Base-by-base conservation (phyloP, 768 basidiomycete species). In the Boletus reticulatus region DNA sequence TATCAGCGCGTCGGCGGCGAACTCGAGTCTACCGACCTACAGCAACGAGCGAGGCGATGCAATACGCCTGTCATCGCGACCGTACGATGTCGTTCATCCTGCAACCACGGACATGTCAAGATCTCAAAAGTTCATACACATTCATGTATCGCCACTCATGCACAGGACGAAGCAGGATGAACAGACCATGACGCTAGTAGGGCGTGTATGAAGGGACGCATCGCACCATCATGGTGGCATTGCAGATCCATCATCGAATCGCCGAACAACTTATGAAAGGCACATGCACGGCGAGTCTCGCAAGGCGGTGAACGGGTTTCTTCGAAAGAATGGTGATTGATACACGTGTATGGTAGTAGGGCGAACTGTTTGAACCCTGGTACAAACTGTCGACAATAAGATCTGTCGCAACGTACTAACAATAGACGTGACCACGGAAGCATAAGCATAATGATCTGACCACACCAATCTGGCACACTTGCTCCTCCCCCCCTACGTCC, bases 311-410 rank as follows among this genome's bases (percentile, higher is more conserved):
- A 48, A 19, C n/a, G 32, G 36, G 22, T 22, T 53, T 36, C 58
- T 61, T 43, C 14, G 20, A 27, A 22, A 31, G 34, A 42, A 49
- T 17, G 34, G 7, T 20, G 57, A 51, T 39, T 32, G 55, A 65
- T 54, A 32, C 62, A 65, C 62, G 62, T 64, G 62, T 58, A 14
- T 12, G 6, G 48, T 31, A 53, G 31, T 5, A 36, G 29, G 53
- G 32, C 16, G 49, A 62, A 48, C 49, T 2, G 60, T 48, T 50
- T 14, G 43, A 29, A 49, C 59, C 48, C 59, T 61, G 14, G 34
- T n/a, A 31, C 32, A 34, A 29, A 41, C 43, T 4, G 13, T 24
- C 17, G 22, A 48, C 43, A 31, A 37, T 38, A 50, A 29, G 45
- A 53, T 27, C 56, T 2, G 31, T 48, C 53, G 19, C n/a, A 37